phyloP scores from a whole-genome alignment of 495 filamentous ascomycete genomes.

The Penicillium diatomitis region DNA sequence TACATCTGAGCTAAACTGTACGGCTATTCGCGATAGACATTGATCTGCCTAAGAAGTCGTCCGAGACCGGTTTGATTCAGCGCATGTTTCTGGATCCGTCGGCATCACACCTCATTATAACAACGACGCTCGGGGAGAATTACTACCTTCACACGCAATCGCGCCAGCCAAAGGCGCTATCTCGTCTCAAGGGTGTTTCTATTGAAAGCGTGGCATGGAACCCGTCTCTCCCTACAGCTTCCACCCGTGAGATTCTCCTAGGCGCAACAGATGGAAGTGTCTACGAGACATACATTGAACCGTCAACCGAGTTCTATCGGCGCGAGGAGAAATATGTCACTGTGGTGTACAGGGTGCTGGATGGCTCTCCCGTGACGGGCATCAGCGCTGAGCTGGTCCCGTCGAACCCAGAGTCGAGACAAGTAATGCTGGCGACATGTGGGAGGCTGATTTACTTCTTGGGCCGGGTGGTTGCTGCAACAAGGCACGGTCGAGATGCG shows the following conservation, averaged over 20 bases:
- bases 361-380: conserved; percentile 69
- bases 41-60: conserved; percentile 87
- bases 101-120: conserved; percentile 87
- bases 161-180: conserved; percentile 71
- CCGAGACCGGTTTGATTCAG: conserved; percentile 83
- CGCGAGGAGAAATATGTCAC: conserved; percentile 90
- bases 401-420: conserved; percentile 55
- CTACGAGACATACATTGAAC: conserved; percentile 94
- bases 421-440: conserved; percentile 70
- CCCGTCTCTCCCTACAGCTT: conserved; percentile 89
- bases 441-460: conserved; percentile 66
- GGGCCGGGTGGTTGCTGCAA: conserved; percentile 51
- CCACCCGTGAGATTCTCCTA: conserved; percentile 89
- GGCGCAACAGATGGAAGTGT: conserved; percentile 87
- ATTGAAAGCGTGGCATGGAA: conserved; percentile 94
- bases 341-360: conserved; percentile 64
- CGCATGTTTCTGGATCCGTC: conserved; percentile 96
- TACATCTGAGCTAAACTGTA: conserved; percentile 6
- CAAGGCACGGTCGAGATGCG: conserved; percentile 62
- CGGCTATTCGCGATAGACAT: conserved; percentile 54
- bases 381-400: conserved; percentile 69
- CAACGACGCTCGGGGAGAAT: conserved; percentile 86
- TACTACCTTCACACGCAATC: conserved; percentile 97
- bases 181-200: conserved; percentile 71
- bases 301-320: conserved; percentile 83